phyloP scores from a whole-genome alignment of 805 yeast genomes.

The Candida khao-thaluensis region DNA sequence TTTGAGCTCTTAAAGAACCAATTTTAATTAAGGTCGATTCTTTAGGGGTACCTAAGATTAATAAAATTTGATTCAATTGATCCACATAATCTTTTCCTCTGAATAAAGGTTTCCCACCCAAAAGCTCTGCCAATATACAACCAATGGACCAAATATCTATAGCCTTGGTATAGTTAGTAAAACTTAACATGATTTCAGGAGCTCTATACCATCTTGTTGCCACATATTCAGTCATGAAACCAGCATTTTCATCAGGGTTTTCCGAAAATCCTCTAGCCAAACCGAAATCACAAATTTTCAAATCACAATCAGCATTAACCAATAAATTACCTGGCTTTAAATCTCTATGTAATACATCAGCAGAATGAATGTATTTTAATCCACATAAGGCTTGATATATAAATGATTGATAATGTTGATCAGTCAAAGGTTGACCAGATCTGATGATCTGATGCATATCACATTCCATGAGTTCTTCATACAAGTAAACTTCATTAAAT shows the following conservation, averaged over 20 bases:
- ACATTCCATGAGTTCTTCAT: slow-evolving; percentile 97
- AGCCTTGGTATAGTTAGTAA: slow-evolving; percentile 93
- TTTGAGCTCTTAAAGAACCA: slow-evolving; percentile 87
- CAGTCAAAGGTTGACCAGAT: slow-evolving; percentile 90
- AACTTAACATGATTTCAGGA: slow-evolving; percentile 94
- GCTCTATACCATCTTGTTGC: slow-evolving; percentile 99
- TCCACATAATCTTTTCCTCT: slow-evolving; percentile 96
- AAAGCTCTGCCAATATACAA: slow-evolving; percentile 89
- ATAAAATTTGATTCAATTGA: slow-evolving; percentile 83
- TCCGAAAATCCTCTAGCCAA: slow-evolving; percentile 88
- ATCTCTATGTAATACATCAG: slow-evolving; percentile 91
- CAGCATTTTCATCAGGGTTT: slow-evolving; percentile 80
- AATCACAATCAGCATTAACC: slow-evolving; percentile 94
- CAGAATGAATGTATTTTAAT: slow-evolving; percentile 82
- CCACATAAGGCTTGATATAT: slow-evolving; percentile 92
- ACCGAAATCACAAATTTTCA: slow-evolving; percentile 96
- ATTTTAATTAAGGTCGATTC: slow-evolving; percentile 44
- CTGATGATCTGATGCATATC: slow-evolving; percentile 97
- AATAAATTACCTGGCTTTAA: slow-evolving; percentile 90
- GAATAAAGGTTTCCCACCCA: slow-evolving; percentile 89
- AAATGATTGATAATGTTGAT: slow-evolving; percentile 92
- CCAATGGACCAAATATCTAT: slow-evolving; percentile 99
- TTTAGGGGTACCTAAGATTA: slow-evolving; percentile 89
- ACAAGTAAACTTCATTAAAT: slow-evolving; percentile 88
- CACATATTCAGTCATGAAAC: slow-evolving; percentile 95